These are phyloP conservation scores for Ilyonectria destructans DNA, from an alignment of 2,329 filamentous ascomycete genomes.

Conservation along the genomic window DNA sequence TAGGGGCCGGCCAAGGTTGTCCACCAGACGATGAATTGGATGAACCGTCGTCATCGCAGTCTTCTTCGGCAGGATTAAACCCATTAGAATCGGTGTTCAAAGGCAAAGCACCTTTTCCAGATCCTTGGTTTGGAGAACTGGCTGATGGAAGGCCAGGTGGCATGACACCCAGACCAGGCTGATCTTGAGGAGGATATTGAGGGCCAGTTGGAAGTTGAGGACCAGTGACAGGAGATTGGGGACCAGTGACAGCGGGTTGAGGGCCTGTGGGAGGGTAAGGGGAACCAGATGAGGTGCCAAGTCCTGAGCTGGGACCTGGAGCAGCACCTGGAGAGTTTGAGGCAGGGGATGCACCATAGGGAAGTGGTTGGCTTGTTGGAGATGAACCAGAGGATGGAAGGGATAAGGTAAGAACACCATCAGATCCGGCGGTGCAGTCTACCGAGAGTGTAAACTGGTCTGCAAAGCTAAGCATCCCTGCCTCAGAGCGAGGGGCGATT, in stretches of 20 bases:
- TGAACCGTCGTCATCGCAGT: conserved; percentile 14
- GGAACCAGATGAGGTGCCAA: background rate
- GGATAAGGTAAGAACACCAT: conserved; percentile 53
- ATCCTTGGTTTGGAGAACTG: background rate
- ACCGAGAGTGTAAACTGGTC: conserved; percentile 47
- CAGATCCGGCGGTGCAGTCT: conserved; percentile 51
- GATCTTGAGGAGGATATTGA: background rate
- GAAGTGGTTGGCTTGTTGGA: conserved; percentile 25
- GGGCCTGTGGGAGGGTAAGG: background rate
- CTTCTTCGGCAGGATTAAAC: conserved; percentile 7
- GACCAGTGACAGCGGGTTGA: background rate
- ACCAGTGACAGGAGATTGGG: background rate
- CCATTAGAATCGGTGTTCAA: background rate
- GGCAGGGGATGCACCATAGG: background rate
- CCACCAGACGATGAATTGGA: conserved; percentile 6
- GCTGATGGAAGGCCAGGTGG: background rate
- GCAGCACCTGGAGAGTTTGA: conserved; percentile 9
- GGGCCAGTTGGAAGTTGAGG: background rate
- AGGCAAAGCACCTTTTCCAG: background rate
- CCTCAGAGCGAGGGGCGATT: conserved; percentile 20
- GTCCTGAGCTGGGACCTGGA: conserved; percentile 14
- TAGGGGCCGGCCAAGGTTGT: conserved; percentile 15
- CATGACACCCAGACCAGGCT: background rate
- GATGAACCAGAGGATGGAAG: conserved; percentile 38
- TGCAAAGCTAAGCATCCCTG: conserved; percentile 38